Conservation (phyloP, 768 basidiomycete genomes). For the Amylocystis lapponica region DNA sequence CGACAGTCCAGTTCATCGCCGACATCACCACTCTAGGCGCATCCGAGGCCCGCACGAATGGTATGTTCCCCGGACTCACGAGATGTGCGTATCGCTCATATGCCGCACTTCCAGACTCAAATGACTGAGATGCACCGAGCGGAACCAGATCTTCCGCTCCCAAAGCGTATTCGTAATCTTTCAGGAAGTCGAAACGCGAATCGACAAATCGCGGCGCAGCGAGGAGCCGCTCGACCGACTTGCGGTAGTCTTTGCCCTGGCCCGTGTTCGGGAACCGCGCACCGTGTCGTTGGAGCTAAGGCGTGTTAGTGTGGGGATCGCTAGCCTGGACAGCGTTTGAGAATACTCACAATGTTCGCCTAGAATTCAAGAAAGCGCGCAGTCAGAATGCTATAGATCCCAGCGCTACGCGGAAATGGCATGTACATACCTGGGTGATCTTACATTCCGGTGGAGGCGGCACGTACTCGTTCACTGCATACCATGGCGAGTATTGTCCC, state of each 20-base stretch:
- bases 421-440: constrained; percentile 46
- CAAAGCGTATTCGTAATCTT: constrained; percentile 51
- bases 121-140: constrained; percentile 59
- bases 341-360: constrained; percentile 53
- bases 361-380: constrained; percentile 16
- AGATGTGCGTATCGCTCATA: constrained; percentile 51
- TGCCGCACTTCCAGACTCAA: constrained; percentile 44
- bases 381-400: background rate
- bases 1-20: constrained; percentile 65
- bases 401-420: background rate
- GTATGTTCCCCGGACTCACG: constrained; percentile 36
- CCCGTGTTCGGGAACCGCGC: constrained; percentile 65
- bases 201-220: constrained; percentile 40
- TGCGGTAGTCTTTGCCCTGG: constrained; percentile 36
- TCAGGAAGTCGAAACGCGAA: constrained; percentile 47
- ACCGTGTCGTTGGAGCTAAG: constrained; percentile 75
- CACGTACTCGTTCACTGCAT: constrained; percentile 39
- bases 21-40: constrained; percentile 57
- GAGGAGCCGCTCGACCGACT: constrained; percentile 49
- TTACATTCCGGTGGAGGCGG: constrained; percentile 43
- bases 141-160: constrained; percentile 54
- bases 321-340: background rate
- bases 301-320: background rate
- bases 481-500: constrained; percentile 62
- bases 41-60: constrained; percentile 48